Conservation (phyloP, 2,329 filamentous ascomycete species). For the Exutisphaerella laricina region DNA sequence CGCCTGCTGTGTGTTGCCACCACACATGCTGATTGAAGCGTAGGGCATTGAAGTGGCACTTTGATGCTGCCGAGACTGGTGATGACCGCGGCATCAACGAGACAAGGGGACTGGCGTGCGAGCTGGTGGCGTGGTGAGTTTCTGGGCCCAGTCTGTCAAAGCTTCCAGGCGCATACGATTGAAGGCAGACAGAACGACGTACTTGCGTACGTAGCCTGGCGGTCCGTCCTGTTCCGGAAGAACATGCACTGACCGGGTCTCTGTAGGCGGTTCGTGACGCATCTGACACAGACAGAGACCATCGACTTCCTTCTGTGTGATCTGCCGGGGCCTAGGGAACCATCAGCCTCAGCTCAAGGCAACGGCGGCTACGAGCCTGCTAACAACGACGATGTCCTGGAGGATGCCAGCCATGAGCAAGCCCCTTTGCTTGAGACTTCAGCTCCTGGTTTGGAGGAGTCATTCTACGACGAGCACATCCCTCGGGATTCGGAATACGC, state of each 20-base stretch:
- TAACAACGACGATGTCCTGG: slow-evolving; percentile 5
- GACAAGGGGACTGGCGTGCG: slow-evolving; percentile 66
- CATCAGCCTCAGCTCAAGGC: slow-evolving; percentile 6
- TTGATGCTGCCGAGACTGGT: slow-evolving; percentile 54
- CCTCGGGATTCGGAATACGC: slow-evolving; percentile 14
- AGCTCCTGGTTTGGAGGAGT: slow-evolving; percentile 16
- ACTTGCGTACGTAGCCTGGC: no score
- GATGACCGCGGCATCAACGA: slow-evolving; percentile 60
- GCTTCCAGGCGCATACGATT: no score
- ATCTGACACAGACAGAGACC: slow-evolving; percentile 65
- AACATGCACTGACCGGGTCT: background rate
- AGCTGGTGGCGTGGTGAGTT: slow-evolving; percentile 63
- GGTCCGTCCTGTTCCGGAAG: no score
- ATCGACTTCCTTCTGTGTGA: slow-evolving; percentile 71
- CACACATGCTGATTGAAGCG: background rate
- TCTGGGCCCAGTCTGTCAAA: no score
- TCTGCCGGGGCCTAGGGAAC: slow-evolving; percentile 44
- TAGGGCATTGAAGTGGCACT: slow-evolving; percentile 72
- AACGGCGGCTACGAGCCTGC: slow-evolving; percentile 19
- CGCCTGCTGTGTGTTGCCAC: background rate
- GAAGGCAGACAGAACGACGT: no score
- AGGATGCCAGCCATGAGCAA: slow-evolving; percentile 17
- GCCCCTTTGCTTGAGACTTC: slow-evolving; percentile 20
- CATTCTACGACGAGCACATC: slow-evolving; percentile 23
- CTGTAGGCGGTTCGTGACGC: slow-evolving; percentile 59